Base-by-base conservation (phyloP, 169 alveolate species). In the Plasmodium gonderi region DNA sequence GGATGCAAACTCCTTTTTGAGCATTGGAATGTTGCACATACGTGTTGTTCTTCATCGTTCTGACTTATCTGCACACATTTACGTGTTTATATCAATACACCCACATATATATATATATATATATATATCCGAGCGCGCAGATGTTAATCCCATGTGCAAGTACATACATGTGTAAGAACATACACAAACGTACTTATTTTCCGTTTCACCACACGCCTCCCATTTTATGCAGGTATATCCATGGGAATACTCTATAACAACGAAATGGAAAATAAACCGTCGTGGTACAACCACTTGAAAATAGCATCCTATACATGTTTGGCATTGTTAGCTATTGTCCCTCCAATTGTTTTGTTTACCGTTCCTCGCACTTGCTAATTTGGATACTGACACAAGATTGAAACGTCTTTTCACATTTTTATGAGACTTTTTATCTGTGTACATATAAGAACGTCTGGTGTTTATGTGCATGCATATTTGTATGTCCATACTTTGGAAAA, bases 251-350 rank as follows among this genome's bases (percentile, higher is more conserved):
- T 96, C 49, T 95, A 89, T 54, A 96, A 96, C 92, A 69, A 54
- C 51, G 91, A 93, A 44, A 91, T 96, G 95, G 93, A 76, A 64
- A 93, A 93, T 31, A 96, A 96, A 60, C 97, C 98, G 11, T 51
- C 75, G 44, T 96, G 98, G 98, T 96, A 95, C 14, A 65, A 85
- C 36, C 60, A 85, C 60, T n/a, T 38, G 49, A 76, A 47, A 42
- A 76, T 64, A 3, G 93, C 82, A 14, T 91, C 96, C 29, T 82
- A 92, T 85, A 77, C 42, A 11, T 33, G 54, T 31, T 75, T 85
- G 29, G 93, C 64, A 14, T 60, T 85, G 47, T 60, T 85, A 40
- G 89, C 87, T 17, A 31, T 74, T 42, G 36, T 85, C 9, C 93
- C 93, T 14, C 42, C 93, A 17, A 51, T 85, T 60, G 72, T 85